These are phyloP conservation scores for Sicyos baderoa DNA, from an alignment of 306 rosid genomes.

Conservation along the genomic window DNA sequence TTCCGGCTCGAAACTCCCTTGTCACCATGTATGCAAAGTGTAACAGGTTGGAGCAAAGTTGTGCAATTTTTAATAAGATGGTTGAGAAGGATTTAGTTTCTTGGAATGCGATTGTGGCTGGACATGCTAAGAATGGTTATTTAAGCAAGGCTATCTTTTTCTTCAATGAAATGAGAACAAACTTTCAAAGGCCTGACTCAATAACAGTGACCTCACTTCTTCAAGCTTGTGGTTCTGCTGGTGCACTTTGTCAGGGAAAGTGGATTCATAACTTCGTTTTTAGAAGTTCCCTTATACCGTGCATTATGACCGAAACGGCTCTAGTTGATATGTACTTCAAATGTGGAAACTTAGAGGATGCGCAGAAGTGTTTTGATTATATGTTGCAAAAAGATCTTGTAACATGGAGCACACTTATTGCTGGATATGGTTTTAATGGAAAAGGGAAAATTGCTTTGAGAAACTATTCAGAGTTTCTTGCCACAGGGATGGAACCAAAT, in stretches of 20 bases:
- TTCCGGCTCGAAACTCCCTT: conserved; percentile 24
- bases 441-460: conserved; percentile 17
- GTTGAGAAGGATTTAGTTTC: conserved; percentile 23
- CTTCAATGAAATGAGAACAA: conserved; percentile 21
- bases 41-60: conserved; percentile 12
- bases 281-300: conserved; percentile 18
- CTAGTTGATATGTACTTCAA: conserved; percentile 25
- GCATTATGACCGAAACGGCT: conserved; percentile 23
- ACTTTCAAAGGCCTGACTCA: conserved; percentile 22
- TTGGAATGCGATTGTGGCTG: conserved; percentile 22
- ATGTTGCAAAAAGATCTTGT: conserved; percentile 16
- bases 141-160: conserved; percentile 10
- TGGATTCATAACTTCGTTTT: conserved; percentile 18
- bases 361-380: conserved; percentile 19
- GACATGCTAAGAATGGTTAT: conserved; percentile 19
- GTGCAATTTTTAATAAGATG: conserved; percentile 18
- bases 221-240: conserved; percentile 20
- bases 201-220: conserved; percentile 24
- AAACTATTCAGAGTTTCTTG: conserved; percentile 19
- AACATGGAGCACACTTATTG: conserved; percentile 22
- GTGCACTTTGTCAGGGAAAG: conserved; percentile 19
- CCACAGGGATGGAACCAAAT: conserved; percentile 20
- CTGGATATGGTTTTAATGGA: conserved; percentile 23
- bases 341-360: conserved; percentile 17
- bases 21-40: conserved; percentile 24